phyloP scores from a whole-genome alignment of 768 basidiomycete genomes.

The Leccinum longicurvipes region DNA sequence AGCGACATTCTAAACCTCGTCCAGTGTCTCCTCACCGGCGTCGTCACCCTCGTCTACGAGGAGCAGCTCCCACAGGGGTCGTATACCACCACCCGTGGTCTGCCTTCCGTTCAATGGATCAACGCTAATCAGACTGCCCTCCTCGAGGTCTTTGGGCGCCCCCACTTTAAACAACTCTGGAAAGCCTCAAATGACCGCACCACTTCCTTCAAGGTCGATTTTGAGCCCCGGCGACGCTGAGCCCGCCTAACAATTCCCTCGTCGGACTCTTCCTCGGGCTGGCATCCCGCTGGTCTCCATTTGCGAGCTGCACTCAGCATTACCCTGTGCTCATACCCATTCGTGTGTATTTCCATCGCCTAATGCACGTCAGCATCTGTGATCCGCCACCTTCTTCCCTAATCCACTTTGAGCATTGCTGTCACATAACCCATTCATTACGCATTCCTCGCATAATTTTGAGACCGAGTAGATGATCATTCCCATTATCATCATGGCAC shows the following conservation, averaged over 20 bases:
- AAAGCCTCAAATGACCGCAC: conserved; percentile 69
- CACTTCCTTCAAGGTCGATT: conserved; percentile 72
- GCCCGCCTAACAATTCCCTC: conserved; percentile 13
- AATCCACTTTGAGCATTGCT: conserved; percentile 33
- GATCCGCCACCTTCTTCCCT: conserved; percentile 25
- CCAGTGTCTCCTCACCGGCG: conserved; percentile 70
- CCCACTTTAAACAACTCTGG: conserved; percentile 70
- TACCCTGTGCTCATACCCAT: conserved; percentile 8
- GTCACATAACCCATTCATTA: conserved; percentile 38
- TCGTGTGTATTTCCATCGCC: conserved; percentile 17
- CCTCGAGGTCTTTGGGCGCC: conserved; percentile 67
- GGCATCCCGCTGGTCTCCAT: conserved; percentile 9
- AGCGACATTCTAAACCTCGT: conserved; percentile 66
- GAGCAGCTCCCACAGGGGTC: conserved; percentile 68
- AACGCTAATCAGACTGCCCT: conserved; percentile 64
- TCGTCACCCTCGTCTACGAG: conserved; percentile 71
- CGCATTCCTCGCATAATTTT: conserved; percentile 33
- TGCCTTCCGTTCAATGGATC: conserved; percentile 78
- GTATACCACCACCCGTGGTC: conserved; percentile 71
- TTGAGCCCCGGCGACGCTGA: conserved; percentile 43
- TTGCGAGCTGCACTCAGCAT: conserved; percentile 5
- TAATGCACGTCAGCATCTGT: conserved; percentile 21
- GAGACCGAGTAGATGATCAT: conserved; percentile 27
- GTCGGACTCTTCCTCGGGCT: conserved; percentile 15
- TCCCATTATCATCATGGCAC: conserved; percentile 28